Conservation (phyloP, 2,329 filamentous ascomycete species). For the Albifimbria verrucaria region DNA sequence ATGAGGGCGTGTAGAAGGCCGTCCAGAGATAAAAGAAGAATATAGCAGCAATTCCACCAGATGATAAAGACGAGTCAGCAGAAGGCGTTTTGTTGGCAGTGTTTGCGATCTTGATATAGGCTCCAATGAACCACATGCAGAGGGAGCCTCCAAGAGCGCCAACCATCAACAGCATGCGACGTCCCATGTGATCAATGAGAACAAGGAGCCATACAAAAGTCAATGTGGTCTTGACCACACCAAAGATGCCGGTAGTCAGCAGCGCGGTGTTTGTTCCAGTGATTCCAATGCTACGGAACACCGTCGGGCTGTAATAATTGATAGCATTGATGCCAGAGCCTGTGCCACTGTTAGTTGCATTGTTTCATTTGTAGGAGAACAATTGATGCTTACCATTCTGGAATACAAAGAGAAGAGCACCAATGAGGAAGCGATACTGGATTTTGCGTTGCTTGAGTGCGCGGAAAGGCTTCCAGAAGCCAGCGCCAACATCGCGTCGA, state of each 20-base stretch:
- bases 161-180: conserved; percentile 59
- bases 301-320: conserved; percentile 64
- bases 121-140: conserved; percentile 63
- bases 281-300: conserved; percentile 44
- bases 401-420: conserved; percentile 72
- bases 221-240: conserved; percentile 68
- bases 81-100: conserved; percentile 40
- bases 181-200: conserved; percentile 59
- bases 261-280: conserved; percentile 41
- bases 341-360: conserved; percentile 10
- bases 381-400: conserved; percentile 58
- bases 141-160: conserved; percentile 60
- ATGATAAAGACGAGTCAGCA: conserved; percentile 11
- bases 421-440: conserved; percentile 70
- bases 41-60: conserved; percentile 63
- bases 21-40: conserved; percentile 58
- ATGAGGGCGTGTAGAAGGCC: conserved; percentile 66
- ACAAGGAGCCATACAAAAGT: conserved; percentile 68
- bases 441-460: conserved; percentile 54
- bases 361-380: conserved; percentile 18
- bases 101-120: conserved; percentile 35
- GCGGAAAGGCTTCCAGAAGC: conserved; percentile 73
- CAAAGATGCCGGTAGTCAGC: conserved; percentile 71
- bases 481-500: conserved; percentile 58
- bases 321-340: conserved; percentile 69